phyloP scores from a whole-genome alignment of 768 basidiomycete species.

The Suillus spraguei region DNA sequence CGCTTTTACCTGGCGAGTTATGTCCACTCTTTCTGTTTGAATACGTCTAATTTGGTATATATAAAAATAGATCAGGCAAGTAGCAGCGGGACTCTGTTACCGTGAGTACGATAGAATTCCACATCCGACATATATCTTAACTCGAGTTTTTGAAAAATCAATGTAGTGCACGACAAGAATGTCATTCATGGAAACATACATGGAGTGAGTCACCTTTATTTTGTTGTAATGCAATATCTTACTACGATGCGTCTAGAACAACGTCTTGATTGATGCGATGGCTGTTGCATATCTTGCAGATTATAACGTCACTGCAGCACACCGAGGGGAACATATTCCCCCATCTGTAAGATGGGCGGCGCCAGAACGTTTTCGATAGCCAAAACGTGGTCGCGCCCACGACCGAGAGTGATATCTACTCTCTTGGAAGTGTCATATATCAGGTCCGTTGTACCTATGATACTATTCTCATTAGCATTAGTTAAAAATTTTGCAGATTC shows the following conservation, averaged over 20 bases:
- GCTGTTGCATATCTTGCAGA: conserved; percentile 9
- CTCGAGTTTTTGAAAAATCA: background rate
- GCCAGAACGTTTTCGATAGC: conserved; percentile 7
- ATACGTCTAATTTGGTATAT: background rate
- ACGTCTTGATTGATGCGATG: conserved; percentile 8
- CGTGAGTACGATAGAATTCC: conserved; percentile 19
- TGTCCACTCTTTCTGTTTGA: background rate
- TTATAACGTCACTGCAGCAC: conserved; percentile 3
- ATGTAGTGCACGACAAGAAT: conserved; percentile 23
- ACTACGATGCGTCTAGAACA: conserved; percentile 7
- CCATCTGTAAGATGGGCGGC: conserved; percentile 14
- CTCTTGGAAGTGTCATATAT: conserved; percentile 6
- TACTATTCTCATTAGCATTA: too few relatives aligned
- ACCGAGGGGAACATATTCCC: background rate
- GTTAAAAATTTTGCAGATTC: conserved; percentile 4
- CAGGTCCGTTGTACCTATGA: conserved; percentile 7
- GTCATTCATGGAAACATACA: conserved; percentile 41
- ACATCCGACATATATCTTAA: background rate
- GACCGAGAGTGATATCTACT: conserved; percentile 10
- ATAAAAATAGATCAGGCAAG: conserved; percentile 5
- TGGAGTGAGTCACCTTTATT: conserved; percentile 25
- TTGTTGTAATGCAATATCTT: background rate
- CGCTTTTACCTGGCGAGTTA: conserved; percentile 19
- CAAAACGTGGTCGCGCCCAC: background rate
- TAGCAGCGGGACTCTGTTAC: conserved; percentile 25